Conservation (phyloP, 2,329 filamentous ascomycete species). For the Aspergillus pseudoviridinutans region DNA sequence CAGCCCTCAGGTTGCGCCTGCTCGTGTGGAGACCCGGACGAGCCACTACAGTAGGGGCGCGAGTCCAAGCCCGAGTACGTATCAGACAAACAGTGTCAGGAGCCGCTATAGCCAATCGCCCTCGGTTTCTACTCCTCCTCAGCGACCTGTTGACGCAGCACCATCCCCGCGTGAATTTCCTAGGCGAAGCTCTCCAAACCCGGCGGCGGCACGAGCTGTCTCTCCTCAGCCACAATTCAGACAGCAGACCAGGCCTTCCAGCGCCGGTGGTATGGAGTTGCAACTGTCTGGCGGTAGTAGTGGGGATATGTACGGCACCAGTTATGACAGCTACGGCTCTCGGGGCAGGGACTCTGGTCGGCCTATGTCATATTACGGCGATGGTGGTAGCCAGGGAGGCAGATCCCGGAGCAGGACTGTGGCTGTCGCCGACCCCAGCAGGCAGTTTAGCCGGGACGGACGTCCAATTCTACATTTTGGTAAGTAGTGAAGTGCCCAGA, state of each 20-base stretch:
- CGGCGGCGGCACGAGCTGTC: conserved; percentile 6
- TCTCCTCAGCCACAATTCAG: conserved; percentile 49
- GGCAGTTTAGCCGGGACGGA: conserved; percentile 81
- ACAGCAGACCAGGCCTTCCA: conserved; percentile 48
- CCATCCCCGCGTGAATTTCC: conserved; percentile 6
- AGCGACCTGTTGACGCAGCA: conserved; percentile 30
- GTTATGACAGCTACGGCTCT: conserved; percentile 31
- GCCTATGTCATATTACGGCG: conserved; percentile 49
- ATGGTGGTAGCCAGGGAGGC: conserved; percentile 46
- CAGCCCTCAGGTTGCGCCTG: conserved; percentile 27
- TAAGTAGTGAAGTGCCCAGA: conserved; percentile 60
- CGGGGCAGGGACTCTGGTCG: conserved; percentile 39
- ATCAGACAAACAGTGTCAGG: conserved; percentile 43
- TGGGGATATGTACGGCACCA: conserved; percentile 51
- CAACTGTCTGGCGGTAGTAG: conserved; percentile 57
- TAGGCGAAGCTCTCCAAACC: conserved; percentile 1
- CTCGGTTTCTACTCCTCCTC: conserved; percentile 26
- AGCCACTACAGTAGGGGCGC: conserved; percentile 42
- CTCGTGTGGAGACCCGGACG: conserved; percentile 31
- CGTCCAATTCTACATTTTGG: conserved; percentile 88
- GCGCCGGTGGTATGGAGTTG: conserved; percentile 59
- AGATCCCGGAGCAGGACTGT: conserved; percentile 74
- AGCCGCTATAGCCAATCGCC: conserved; percentile 38
- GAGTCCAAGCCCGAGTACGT: conserved; percentile 42
- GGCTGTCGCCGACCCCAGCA: conserved; percentile 63